These are phyloP conservation scores for Lasiodiplodia gonubiensis DNA, from an alignment of 2,329 filamentous ascomycete species.

Conservation along the genomic window DNA sequence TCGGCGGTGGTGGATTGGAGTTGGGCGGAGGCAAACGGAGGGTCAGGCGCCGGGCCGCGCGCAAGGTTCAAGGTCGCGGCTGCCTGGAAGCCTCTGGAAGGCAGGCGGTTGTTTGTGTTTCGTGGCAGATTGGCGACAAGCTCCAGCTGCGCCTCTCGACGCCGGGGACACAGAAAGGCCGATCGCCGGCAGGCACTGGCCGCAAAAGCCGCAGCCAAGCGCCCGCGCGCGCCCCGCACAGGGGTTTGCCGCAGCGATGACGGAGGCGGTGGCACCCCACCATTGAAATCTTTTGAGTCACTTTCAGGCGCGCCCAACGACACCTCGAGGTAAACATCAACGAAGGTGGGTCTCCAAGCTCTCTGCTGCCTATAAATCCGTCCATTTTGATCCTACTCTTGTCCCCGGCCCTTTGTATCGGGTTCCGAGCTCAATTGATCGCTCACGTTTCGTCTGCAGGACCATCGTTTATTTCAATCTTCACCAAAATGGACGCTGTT, in stretches of 20 bases:
- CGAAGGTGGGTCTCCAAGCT: slow-evolving; percentile 9
- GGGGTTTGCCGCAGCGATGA: slow-evolving; percentile 19
- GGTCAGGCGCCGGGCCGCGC: slow-evolving; percentile 23
- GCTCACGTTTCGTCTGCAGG: slow-evolving; percentile 9
- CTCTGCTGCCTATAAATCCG: neutral
- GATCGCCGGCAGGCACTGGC: slow-evolving; percentile 10
- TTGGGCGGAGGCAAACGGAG: neutral
- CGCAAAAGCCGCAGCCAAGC: slow-evolving; percentile 20
- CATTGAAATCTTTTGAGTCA: slow-evolving; percentile 28
- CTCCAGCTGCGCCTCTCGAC: slow-evolving; percentile 6
- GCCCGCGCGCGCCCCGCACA: slow-evolving; percentile 6
- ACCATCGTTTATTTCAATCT: neutral
- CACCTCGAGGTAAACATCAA: slow-evolving; percentile 10
- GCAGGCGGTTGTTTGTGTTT: slow-evolving; percentile 1
- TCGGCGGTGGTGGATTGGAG: neutral
- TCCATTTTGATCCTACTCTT: neutral
- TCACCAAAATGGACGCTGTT: slow-evolving; percentile 25
- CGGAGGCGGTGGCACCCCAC: slow-evolving; percentile 22
- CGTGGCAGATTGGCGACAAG: slow-evolving; percentile 22
- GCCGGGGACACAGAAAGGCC: slow-evolving; percentile 23
- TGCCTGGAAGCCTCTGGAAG: slow-evolving; percentile 26
- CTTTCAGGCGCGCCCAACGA: slow-evolving; percentile 20
- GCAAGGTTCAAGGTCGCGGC: slow-evolving; percentile 19
- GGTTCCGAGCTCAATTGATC: slow-evolving; percentile 3
- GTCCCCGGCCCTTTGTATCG: neutral